Percentiles rank a stretch among this genome's conserved stretches.
Evolutionary conservation across 345 rosid genomes (phyloP).

Genomic region (Hevea brasiliensis): DNA sequence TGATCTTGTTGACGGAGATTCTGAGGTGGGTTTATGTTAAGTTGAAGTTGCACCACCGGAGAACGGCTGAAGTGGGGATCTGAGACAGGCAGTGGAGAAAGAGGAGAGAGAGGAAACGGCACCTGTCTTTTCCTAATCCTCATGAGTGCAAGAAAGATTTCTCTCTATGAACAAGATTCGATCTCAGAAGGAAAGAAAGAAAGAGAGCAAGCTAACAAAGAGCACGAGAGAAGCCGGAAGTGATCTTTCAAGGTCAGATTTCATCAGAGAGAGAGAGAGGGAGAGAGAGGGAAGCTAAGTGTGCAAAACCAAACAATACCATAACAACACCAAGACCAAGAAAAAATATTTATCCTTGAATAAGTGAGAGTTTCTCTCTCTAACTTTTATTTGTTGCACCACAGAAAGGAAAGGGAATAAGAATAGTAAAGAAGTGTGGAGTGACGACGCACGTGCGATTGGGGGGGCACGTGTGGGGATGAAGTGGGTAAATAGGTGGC

Average conservation of each 20-base stretch:
- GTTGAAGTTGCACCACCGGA: slow-evolving; percentile 62
- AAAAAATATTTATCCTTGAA: slow-evolving; percentile 4
- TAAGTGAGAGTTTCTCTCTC: slow-evolving; percentile 27
- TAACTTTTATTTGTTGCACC: slow-evolving; percentile 69
- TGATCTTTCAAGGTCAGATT: slow-evolving; percentile 26
- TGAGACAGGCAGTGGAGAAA: slow-evolving; percentile 70
- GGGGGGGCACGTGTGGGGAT: slow-evolving; percentile 40
- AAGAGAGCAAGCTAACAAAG: too few relatives aligned
- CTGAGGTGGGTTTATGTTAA: slow-evolving; percentile 12
- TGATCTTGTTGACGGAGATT: slow-evolving; percentile 16
- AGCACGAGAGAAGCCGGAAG: background rate
- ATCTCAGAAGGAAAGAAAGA: background rate
- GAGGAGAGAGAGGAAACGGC: slow-evolving; percentile 70
- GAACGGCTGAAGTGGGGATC: slow-evolving; percentile 64
- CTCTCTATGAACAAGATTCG: background rate
- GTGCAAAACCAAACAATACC: slow-evolving; percentile 10
- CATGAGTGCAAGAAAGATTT: slow-evolving; percentile 48
- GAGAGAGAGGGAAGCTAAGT: slow-evolving; percentile 4
- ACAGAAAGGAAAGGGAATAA: slow-evolving; percentile 29
- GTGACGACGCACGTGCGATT: slow-evolving; percentile 11
- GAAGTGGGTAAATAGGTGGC: slow-evolving; percentile 50
- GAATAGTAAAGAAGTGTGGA: background rate
- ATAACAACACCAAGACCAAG: slow-evolving; percentile 19
- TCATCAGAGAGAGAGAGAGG: background rate
- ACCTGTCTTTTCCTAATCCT: slow-evolving; percentile 93